Conservation (phyloP, 2,329 filamentous ascomycete genomes). For the Nectriaceae sp. region DNA sequence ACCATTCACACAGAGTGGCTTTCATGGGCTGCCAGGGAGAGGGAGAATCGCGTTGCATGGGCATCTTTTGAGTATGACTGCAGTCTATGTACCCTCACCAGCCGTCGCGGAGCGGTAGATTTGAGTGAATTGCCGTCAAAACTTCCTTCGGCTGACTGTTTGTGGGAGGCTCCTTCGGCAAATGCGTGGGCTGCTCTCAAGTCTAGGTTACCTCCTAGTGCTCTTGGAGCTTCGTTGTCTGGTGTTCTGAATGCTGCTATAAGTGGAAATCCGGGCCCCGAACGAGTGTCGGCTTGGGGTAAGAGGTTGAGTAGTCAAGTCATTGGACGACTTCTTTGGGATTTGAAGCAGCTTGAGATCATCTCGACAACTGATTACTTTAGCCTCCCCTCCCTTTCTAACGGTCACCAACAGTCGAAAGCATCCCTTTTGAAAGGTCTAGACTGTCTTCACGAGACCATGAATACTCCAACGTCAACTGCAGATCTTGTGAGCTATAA, state of each 20-base stretch:
- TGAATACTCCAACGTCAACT: conserved; percentile 23
- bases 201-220: conserved; percentile 4
- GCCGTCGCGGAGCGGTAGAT: conserved; percentile 29
- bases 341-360: conserved; percentile 31
- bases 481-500: conserved; percentile 33
- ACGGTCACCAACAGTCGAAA: conserved; percentile 26
- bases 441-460: conserved; percentile 19
- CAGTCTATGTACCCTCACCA: conserved; percentile 32
- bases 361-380: conserved; percentile 27
- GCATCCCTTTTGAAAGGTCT: conserved; percentile 18
- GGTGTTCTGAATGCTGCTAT: conserved; percentile 6
- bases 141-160: conserved; percentile 29
- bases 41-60: conserved; percentile 29
- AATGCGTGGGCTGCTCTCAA: conserved; percentile 28
- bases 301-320: conserved; percentile 31
- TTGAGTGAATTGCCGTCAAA: conserved; percentile 29
- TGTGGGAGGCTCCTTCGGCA: conserved; percentile 33
- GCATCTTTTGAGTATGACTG: conserved; percentile 36
- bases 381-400: conserved; percentile 26
- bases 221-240: conserved; percentile 10
- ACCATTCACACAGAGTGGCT: conserved; percentile 21
- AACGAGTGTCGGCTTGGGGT: conserved; percentile 27
- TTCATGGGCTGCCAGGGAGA: conserved; percentile 26
- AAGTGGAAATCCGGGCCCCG: conserved; percentile 4
- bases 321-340: conserved; percentile 33